phyloP scores from a whole-genome alignment of 345 rosid species.

The Diplotaxis tenuifolia region DNA sequence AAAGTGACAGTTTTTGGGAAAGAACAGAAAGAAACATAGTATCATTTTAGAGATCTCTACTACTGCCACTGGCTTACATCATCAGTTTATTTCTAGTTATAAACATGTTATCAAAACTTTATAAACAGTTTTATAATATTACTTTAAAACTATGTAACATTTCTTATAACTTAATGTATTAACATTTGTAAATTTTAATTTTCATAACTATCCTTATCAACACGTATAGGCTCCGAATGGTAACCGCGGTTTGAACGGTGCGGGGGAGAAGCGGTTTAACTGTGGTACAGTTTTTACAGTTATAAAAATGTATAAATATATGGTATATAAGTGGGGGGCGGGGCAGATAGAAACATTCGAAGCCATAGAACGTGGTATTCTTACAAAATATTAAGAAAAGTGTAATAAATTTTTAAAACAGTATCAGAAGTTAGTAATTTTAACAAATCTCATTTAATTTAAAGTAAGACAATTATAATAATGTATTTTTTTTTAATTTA shows the following conservation, averaged over 20 bases:
- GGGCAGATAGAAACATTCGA: no score
- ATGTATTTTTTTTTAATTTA: no score
- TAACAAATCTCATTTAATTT: neutral
- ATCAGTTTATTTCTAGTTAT: neutral
- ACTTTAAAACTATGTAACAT: neutral
- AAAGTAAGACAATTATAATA: neutral
- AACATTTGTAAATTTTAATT: neutral
- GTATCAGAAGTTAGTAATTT: neutral
- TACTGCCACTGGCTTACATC: constrained; percentile 7
- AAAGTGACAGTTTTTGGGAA: neutral
- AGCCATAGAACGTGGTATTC: no score
- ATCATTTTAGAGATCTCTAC: neutral
- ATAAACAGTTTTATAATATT: neutral
- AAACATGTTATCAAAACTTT: neutral
- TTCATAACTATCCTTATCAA: neutral
- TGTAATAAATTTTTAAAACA: neutral
- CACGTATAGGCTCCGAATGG: no score
- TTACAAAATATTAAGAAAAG: neutral
- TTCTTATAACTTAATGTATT: neutral
- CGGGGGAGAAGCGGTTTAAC: no score
- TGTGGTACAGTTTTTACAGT: no score
- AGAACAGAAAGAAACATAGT: neutral
- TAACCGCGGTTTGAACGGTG: no score
- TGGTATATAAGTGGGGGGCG: no score
- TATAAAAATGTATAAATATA: no score